phyloP scores from a whole-genome alignment of 208 protist genomes.

The Wallacemonas sp. region DNA sequence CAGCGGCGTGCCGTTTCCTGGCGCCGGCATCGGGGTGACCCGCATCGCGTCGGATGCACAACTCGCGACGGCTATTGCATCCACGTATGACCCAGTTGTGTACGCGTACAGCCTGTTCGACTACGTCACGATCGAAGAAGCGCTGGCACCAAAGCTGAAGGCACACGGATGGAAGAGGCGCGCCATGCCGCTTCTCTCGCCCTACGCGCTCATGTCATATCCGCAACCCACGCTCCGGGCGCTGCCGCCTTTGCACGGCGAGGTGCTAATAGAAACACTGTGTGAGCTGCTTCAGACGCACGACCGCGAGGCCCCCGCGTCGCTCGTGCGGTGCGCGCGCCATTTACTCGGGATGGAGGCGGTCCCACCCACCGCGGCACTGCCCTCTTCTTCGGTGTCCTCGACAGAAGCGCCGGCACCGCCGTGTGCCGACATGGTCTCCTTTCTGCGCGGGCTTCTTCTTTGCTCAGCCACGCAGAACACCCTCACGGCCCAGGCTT shows the following conservation, averaged over 20 bases:
- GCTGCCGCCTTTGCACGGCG: constrained; percentile 19
- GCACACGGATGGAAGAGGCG: neutral
- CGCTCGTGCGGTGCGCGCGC: constrained; percentile 2
- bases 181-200: constrained; percentile 25
- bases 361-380: neutral
- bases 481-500: constrained; percentile 32
- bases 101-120: constrained; percentile 58
- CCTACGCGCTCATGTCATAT: constrained; percentile 19
- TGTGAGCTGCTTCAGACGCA: constrained; percentile 22
- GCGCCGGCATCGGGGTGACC: neutral
- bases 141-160: neutral
- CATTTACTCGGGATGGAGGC: neutral
- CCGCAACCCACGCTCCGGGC: neutral
- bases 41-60: constrained; percentile 30
- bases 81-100: constrained; percentile 25
- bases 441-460: constrained; percentile 39
- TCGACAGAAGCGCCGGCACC: too few species aligned
- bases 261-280: constrained; percentile 18
- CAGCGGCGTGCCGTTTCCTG: neutral
- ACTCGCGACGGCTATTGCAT: constrained; percentile 21
- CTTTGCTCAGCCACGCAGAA: constrained; percentile 22
- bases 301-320: constrained; percentile 19
- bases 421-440: constrained; percentile 18
- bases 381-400: too few species aligned
- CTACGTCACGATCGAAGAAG: constrained; percentile 25